Base-by-base conservation (phyloP, 2,329 filamentous ascomycete species). In the Colletotrichum incanum region DNA sequence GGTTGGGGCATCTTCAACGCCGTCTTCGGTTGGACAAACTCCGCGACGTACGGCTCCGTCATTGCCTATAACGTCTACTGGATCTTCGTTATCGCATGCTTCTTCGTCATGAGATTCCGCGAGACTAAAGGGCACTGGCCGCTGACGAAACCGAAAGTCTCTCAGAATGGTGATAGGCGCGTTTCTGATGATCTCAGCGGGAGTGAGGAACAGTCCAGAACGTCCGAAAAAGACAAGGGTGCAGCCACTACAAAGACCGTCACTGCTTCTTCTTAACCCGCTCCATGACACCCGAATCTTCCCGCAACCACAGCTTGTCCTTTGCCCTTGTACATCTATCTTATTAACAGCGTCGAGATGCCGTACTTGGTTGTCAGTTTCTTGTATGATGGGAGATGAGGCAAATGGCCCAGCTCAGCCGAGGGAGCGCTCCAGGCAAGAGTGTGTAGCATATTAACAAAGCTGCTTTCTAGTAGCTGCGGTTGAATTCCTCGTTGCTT, bases 1-100 rank as follows among this genome's bases (percentile, higher is more conserved):
- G 93, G 93, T 55, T 97, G 94, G 94, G 94, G 93, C 67, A 91
- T 97, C 75, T 94, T 97, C 86, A 96, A 97, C 77, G 91, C 93
- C 71, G 87, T 97, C 65, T 86, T 97, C 14, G 94, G 95, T 71
- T 98, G 95, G 95, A 89, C 91, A 73, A 97, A 97, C 84, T 94
- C 93, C 16, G 95, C 93, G 6, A 97, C 94, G 1, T 95, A 96
- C 77, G 94, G 94, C 63, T 95, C 93, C 1, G 93, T 97, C 74
- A 91, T 97, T 74, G 91, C 93, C 1, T 97, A 97, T 84, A 97
- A 96, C 79, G 71, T 96, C 20, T 97, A 97, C 84, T 98, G 94
- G 95, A 82, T 96, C 62, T 86, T 85, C 11, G 87, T 94, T 75
- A 94, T 95, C 68, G 73, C 86, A 20, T 87, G 87, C 6, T 93